Base-by-base conservation (phyloP, 495 filamentous ascomycete genomes). In the Letharia lupina region DNA sequence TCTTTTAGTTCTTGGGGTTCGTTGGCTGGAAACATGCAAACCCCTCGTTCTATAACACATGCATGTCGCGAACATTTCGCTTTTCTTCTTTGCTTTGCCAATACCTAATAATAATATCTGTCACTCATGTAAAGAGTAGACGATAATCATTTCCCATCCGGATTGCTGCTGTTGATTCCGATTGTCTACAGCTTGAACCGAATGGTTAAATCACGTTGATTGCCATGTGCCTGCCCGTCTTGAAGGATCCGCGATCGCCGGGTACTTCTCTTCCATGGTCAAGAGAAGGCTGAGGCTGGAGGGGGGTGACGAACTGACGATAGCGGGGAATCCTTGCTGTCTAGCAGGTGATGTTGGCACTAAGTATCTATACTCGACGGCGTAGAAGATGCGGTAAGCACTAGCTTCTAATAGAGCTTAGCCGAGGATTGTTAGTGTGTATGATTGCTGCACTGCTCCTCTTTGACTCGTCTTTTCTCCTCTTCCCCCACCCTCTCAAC, bases 401-500 rank as follows among this genome's bases (percentile, higher is more conserved):
- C 54, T 57, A 57, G 20, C 4, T 37, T 20, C 15, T 20, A 20
- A 37, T 20, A 57, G 16, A 13, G 15, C 8, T 57, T 57, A 33
- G 54, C 3, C 2, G 11, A 4, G 50, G 28, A 54, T 54, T 9
- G 4, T 54, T 54, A 28, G 23, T 28, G 23, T 28, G 23, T 28
- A 28, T 28, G 23, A 0, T 12, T 20, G 13, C 33, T 57, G 33
- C 54, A 37, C 15, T 0, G 37, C 54, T 57, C 18, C 54, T 16
- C n/a, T 37, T 57, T 20, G 3, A 37, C 33, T 33, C 28, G 0
- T 37, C 12, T 35, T 48, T 35, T 56, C 52, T 16, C 15, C 52
- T 56, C 31, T 56, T 47, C 33, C 54, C 54, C 31, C 54, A 57
- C 54, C 54, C 37, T 37, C 31, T 57, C 54, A 57, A 57, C 54